Percentiles rank a stretch among this genome's conserved stretches.
Evolutionary conservation across 176 grass and related monocot species (phyloP).

Genomic region (Aechmea fasciata): DNA sequence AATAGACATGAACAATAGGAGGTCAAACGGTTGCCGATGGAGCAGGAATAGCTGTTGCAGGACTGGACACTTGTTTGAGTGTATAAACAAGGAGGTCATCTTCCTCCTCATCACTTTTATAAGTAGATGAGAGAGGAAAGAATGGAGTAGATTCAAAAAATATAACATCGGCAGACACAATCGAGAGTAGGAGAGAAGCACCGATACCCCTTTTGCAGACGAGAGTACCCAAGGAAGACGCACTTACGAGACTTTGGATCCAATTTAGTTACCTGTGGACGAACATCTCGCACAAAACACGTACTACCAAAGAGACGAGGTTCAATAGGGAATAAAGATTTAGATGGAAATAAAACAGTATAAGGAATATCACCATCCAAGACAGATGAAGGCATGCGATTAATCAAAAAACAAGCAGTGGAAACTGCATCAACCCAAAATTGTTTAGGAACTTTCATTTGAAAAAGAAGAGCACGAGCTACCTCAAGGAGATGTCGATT

Average conservation of each 20-base stretch:
- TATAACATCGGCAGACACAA: too few species aligned
- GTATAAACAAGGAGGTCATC: too few species aligned
- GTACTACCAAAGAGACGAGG: background rate
- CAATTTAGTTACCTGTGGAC: background rate
- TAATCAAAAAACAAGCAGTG: background rate
- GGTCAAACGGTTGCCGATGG: background rate
- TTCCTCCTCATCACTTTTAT: too few species aligned
- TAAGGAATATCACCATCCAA: background rate
- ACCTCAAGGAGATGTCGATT: background rate
- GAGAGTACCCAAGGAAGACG: too few species aligned
- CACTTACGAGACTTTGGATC: too few species aligned
- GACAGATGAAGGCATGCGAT: background rate
- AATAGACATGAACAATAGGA: background rate
- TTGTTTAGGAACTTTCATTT: background rate
- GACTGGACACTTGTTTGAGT: too few species aligned
- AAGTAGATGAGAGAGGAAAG: too few species aligned
- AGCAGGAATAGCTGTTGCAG: background rate
- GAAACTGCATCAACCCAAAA: background rate
- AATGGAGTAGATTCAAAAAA: too few species aligned
- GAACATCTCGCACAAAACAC: background rate
- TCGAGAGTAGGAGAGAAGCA: too few species aligned
- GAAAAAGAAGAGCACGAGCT: background rate
- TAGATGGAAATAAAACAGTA: background rate
- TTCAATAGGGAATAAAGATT: background rate
- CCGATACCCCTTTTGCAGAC: too few species aligned